These are phyloP conservation scores for Cutaneotrichosporon cavernicola DNA, from an alignment of 1,284 basidiomycete genomes.

Conservation along the genomic window DNA sequence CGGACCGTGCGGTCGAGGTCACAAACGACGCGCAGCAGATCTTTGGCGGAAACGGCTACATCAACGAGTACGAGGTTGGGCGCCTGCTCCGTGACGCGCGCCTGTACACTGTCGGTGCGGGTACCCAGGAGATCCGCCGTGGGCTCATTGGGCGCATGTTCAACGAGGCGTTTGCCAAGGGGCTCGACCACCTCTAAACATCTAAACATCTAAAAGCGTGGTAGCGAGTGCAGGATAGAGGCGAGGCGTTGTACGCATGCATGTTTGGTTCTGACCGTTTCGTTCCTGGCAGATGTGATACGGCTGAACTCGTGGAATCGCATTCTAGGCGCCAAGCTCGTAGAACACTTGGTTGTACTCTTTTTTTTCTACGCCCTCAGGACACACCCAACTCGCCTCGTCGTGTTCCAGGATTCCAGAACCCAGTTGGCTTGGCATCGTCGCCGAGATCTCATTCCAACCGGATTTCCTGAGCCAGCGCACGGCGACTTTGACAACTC, in stretches of 20 bases:
- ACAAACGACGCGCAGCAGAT: constrained; percentile 87
- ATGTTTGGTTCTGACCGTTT: neutral
- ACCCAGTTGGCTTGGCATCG: too few relatives aligned
- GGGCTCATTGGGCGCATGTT: constrained; percentile 89
- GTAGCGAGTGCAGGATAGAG: neutral
- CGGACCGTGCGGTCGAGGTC: constrained; percentile 86
- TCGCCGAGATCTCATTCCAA: too few relatives aligned
- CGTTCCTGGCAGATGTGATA: neutral
- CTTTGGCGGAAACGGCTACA: constrained; percentile 88
- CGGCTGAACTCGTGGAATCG: too few relatives aligned
- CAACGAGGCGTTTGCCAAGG: constrained; percentile 59
- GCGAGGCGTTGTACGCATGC: constrained; percentile 3
- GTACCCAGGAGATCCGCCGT: constrained; percentile 84
- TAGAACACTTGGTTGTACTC: too few relatives aligned
- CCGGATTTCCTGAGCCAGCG: too few relatives aligned
- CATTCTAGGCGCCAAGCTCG: too few relatives aligned
- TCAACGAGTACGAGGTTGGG: constrained; percentile 86
- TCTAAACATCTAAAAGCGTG: constrained; percentile 6
- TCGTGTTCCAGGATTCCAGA: too few relatives aligned
- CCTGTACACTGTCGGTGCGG: constrained; percentile 85
- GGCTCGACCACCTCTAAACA: constrained; percentile 21
- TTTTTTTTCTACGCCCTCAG: too few relatives aligned
- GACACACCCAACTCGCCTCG: too few relatives aligned
- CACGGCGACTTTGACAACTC: too few relatives aligned
- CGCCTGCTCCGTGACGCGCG: constrained; percentile 79